A percentile compares a stretch with the other conserved stretches of the same genome.
These are phyloP conservation scores for Dactylellina leptospora DNA, from an alignment of 2,329 filamentous ascomycete genomes.

Conservation along the genomic window DNA sequence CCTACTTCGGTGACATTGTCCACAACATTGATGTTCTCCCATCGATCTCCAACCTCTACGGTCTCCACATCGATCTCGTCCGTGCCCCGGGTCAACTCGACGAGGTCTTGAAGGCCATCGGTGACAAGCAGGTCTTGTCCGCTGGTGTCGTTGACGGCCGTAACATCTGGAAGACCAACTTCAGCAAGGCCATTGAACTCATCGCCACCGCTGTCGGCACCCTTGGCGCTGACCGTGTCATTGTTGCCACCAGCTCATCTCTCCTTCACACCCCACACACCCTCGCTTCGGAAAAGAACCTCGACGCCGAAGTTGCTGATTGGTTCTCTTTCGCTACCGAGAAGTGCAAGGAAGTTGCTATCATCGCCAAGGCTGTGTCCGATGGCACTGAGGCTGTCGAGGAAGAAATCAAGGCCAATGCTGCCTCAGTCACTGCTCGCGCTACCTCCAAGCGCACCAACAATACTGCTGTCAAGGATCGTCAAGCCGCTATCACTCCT, in stretches of 20 bases:
- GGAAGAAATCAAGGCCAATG: slow-evolving; percentile 93
- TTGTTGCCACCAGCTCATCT: slow-evolving; percentile 95
- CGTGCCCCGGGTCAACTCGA: slow-evolving; percentile 98
- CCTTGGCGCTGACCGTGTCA: slow-evolving; percentile 95
- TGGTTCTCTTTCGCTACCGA: slow-evolving; percentile 99
- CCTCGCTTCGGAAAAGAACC: slow-evolving; percentile 97
- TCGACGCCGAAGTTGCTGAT: slow-evolving; percentile 88
- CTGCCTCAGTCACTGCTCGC: slow-evolving; percentile 89
- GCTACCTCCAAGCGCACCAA: slow-evolving; percentile 94
- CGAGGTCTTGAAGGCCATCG: slow-evolving; percentile 81
- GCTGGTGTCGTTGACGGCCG: slow-evolving; percentile 97
- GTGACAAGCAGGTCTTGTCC: slow-evolving; percentile 88
- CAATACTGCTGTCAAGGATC: slow-evolving; percentile 95
- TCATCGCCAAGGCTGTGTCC: slow-evolving; percentile 96
- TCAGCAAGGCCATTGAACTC: slow-evolving; percentile 90
- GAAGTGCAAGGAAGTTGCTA: slow-evolving; percentile 88
- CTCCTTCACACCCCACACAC: slow-evolving; percentile 99
- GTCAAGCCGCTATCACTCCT: slow-evolving; percentile 84
- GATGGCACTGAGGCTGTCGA: slow-evolving; percentile 87
- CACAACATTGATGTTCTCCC: slow-evolving; percentile 96
- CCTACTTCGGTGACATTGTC: slow-evolving; percentile 99
- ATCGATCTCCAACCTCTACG: slow-evolving; percentile 76
- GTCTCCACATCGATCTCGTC: slow-evolving; percentile 93
- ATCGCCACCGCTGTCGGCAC: slow-evolving; percentile 92
- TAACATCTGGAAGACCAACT: slow-evolving; percentile 99